phyloP scores from a whole-genome alignment of 192 early-diverging fungal species.

The Coemansia sp. region DNA sequence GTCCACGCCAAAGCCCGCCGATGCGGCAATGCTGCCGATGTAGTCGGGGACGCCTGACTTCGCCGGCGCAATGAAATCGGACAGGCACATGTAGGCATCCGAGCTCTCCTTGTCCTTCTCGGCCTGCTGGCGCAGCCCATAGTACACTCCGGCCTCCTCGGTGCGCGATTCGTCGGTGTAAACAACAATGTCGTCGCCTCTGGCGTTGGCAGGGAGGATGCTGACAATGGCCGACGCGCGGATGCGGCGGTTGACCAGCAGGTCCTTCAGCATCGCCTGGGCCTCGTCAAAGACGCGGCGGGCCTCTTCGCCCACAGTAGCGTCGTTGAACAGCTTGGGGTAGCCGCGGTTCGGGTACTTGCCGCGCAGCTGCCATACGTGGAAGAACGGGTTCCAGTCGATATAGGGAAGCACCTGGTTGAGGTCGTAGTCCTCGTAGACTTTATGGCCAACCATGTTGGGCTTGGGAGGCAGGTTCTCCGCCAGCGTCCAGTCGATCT shows the following conservation, averaged over 20 bases:
- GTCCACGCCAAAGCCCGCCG: conserved; percentile 87
- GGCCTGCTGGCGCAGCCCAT: conserved; percentile 84
- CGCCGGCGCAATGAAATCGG: conserved; percentile 90
- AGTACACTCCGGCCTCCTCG: conserved; percentile 69
- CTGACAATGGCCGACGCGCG: conserved; percentile 76
- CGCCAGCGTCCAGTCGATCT: conserved; percentile 68
- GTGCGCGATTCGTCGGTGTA: conserved; percentile 75
- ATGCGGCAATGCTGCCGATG: conserved; percentile 87
- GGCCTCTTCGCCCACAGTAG: conserved; percentile 87
- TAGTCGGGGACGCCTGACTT: conserved; percentile 75
- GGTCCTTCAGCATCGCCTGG: conserved; percentile 70
- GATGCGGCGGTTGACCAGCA: conserved; percentile 73
- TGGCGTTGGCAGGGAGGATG: conserved; percentile 84
- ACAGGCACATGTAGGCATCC: conserved; percentile 84
- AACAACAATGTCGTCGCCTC: conserved; percentile 86
- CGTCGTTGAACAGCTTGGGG: conserved; percentile 97
- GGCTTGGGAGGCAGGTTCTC: conserved; percentile 74
- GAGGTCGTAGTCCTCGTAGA: conserved; percentile 76
- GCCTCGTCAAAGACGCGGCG: conserved; percentile 89
- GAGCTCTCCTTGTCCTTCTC: conserved; percentile 79
- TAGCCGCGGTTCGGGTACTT: conserved; percentile 96
- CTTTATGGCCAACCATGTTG: conserved; percentile 75
- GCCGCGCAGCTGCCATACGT: conserved; percentile 94
- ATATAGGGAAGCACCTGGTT: conserved; percentile 76
- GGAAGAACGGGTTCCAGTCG: conserved; percentile 99